Conservation (phyloP, 805 yeast species). For the Debaryomyces tyrocola region DNA sequence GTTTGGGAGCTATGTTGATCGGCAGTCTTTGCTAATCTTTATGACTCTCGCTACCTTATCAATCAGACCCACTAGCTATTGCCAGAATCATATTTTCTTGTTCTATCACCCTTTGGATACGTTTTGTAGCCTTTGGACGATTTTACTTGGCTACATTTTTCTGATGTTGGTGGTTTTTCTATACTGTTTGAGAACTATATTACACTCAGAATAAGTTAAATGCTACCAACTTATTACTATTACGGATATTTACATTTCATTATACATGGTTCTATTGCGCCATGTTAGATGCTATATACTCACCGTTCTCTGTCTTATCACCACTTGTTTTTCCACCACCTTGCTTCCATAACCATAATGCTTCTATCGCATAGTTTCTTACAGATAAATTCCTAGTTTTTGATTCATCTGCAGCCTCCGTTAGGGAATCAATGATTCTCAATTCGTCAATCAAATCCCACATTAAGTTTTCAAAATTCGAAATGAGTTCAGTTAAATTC, state of each 20-base stretch:
- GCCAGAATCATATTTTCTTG: background rate
- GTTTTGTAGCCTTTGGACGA: background rate
- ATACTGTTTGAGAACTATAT: background rate
- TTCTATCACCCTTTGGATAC: background rate
- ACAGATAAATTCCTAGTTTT: constrained; percentile 69
- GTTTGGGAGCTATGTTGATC: background rate
- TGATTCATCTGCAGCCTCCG: constrained; percentile 66
- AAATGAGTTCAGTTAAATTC: constrained; percentile 19
- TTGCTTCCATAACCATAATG: constrained; percentile 83
- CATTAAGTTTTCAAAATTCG: constrained; percentile 51
- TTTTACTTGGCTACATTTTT: background rate
- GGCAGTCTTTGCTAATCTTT: constrained; percentile 2
- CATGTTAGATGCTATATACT: constrained; percentile 17
- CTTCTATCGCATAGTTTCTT: constrained; percentile 81
- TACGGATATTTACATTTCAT: constrained; percentile 8
- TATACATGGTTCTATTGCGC: background rate
- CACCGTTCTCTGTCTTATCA: constrained; percentile 12
- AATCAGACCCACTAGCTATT: background rate
- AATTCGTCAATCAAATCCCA: constrained; percentile 72
- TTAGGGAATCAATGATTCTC: constrained; percentile 62
- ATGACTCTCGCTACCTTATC: background rate
- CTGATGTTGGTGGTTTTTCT: constrained; percentile 3
- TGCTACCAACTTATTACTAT: constrained; percentile 2
- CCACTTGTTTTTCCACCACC: constrained; percentile 39
- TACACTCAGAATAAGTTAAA: background rate